Conservation (phyloP, 352 stramenopile species). For the Globisporangium ultimum region DNA sequence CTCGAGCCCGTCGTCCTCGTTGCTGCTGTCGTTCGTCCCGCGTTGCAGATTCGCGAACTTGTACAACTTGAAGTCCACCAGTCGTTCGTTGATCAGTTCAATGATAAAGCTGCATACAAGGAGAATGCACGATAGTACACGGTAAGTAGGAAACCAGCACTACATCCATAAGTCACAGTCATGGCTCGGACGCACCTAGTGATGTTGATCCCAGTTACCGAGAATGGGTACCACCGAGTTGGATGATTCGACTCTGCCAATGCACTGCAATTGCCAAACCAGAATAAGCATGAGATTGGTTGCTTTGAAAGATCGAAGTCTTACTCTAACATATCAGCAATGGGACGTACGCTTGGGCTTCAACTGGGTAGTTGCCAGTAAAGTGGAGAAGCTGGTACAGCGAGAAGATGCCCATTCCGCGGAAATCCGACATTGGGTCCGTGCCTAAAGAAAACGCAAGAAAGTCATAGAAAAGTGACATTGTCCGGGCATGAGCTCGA, state of each 20-base stretch:
- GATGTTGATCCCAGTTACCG: constrained; percentile 85
- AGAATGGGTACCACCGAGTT: constrained; percentile 84
- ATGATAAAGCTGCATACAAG: constrained; percentile 50
- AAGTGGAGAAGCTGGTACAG: constrained; percentile 78
- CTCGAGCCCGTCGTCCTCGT: constrained; percentile 31
- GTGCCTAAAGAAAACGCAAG: constrained; percentile 30
- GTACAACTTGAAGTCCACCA: constrained; percentile 79
- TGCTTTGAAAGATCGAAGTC: background rate
- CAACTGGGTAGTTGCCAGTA: constrained; percentile 63
- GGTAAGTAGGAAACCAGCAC: no score
- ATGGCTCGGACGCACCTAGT: constrained; percentile 34
- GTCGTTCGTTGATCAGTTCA: constrained; percentile 66
- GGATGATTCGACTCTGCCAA: constrained; percentile 82
- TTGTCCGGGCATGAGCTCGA: background rate
- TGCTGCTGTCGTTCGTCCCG: constrained; percentile 20
- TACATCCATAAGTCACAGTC: no score
- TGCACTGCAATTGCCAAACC: constrained; percentile 29
- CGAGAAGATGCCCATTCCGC: constrained; percentile 79
- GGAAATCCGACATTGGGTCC: constrained; percentile 84
- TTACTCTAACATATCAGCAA: background rate
- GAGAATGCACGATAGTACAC: no score
- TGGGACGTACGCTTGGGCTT: constrained; percentile 56
- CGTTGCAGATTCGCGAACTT: constrained; percentile 17
- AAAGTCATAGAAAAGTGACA: no score
- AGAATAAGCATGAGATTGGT: background rate